Evolutionary conservation across 352 stramenopile genomes (phyloP), one percentile per base, ranked within the genome.

Genomic region (Globisporangium recalcitrans): DNA sequence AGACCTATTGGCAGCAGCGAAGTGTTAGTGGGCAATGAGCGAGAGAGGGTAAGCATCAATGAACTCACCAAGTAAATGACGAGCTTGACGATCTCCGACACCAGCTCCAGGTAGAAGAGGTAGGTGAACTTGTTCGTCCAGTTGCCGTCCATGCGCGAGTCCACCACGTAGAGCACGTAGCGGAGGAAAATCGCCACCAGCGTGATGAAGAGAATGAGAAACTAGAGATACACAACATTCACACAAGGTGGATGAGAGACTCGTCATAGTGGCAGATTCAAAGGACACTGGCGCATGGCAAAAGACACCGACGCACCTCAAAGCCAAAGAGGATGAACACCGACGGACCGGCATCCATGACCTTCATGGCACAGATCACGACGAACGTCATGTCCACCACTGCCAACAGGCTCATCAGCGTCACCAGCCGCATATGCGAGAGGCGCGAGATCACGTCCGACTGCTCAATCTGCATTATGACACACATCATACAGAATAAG

Each of bases 281-380:
- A n/a, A n/a, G n/a, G 11, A 42, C 19, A 9, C 16, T 44, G 4
- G 14, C 6, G 7, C 8, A 21, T 24, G n/a, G 32, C 9, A 14
- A 40, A 32, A 47, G 1, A 40, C 38, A 56, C 42, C 26, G 56
- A 53, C 48, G 14, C 58, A 87, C 78, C 73, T 99, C 97, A 70
- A 99, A 99, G 47, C 87, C 94, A 73, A 99, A 99, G 3, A 99
- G 77, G 47, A 99, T 94, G 26, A 95, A 88, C 14, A 99, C 96
- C 0, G 85, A 95, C 0, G 95, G 81, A 6, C 96, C 96, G 9
- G 90, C 72, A 34, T 91, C 82, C 62, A 83, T 68, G 26, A 96
- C 77, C 52, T 85, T 80, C 42, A 88, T 74, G 42, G 78, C 85
- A 64, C 88, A 98, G 60, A 91, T 74, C n/a, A 91, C 72, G 29